Evolutionary conservation across 768 basidiomycete species (phyloP), one percentile per base, ranked within the genome.

Genomic region (Tulasnella calospora): DNA sequence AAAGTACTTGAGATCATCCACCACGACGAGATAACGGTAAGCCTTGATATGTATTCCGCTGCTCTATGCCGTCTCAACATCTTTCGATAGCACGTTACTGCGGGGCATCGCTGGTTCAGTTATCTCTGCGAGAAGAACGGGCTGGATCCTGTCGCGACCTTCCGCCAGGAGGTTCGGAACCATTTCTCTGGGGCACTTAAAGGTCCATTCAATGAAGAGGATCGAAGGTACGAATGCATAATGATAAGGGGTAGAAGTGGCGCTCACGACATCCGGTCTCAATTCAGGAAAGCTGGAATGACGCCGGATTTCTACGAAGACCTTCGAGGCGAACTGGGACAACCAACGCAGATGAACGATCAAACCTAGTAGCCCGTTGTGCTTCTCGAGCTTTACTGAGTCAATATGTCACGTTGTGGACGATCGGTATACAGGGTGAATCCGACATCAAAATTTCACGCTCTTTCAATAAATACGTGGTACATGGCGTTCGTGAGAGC

Each of bases 61-160:
- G 0, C 8, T 35, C 35, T 71, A 35, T 10, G 30, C 74, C 13
- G 15, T n/a, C 33, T 44, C 19, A 44, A 41, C n/a, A 21, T 55
- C 23, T 27, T 51, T 44, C 10, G 0, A 72, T 91, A 90, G 55
- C 93, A 94, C 82, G 93, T 94, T 44, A 93, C 92, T 0, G 88
- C 91, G 0, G 93, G 93, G 1, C 93, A 94, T 84, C 86, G 92
- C 73, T 94, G 93, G 92, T 93, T 94, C 83, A 91, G 90, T 12
- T 94, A 91, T 91, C 82, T 92, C 7, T 94, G 92, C 82, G 88
- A 85, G 77, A 83, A 86, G 81, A 85, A 89, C 73, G 87, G 84
- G 70, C 80, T 85, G 19, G 91, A 94, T 81, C 91, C 92, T 3
- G 86, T 94, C 2, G 80, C 81, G 77, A 87, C 89, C 27, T 95